These are phyloP conservation scores for Bruguiera parviflora DNA, from an alignment of 345 rosid species.

Conservation along the genomic window DNA sequence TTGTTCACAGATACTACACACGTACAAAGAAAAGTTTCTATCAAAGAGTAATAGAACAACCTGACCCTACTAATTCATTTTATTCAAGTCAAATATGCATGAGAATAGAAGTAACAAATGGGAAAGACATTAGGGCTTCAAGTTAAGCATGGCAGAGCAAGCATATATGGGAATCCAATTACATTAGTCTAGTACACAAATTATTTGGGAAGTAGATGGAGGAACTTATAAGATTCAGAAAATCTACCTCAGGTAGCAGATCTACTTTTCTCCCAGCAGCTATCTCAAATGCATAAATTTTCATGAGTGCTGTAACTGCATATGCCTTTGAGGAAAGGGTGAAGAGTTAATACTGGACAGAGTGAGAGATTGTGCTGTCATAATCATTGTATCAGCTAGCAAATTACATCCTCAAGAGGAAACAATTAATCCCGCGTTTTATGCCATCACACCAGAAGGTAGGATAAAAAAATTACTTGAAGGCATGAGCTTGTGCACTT, in stretches of 20 bases:
- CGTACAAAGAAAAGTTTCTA: no score
- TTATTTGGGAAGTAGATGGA: background rate
- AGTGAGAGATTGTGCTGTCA: background rate
- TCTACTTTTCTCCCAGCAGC: constrained; percentile 85
- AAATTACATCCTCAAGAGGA: background rate
- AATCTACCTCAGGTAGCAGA: constrained; percentile 83
- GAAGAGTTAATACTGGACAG: background rate
- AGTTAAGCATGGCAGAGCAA: no score
- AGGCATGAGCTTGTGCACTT: no score
- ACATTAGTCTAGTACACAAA: background rate
- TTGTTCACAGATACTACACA: no score
- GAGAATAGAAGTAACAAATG: no score
- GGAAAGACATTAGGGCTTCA: no score
- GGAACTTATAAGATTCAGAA: constrained; percentile 9
- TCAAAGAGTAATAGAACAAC: no score
- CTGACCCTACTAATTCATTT: no score
- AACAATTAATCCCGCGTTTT: background rate
- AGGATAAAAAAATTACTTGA: no score
- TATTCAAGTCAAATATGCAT: no score
- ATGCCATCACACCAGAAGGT: background rate
- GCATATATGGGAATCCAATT: background rate
- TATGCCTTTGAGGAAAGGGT: constrained; percentile 54
- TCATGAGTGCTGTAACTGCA: constrained; percentile 89
- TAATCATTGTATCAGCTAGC: background rate
- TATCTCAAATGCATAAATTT: constrained; percentile 80